Conservation (phyloP, 305 asterid genomes). For the Nicotiana rustica region DNA sequence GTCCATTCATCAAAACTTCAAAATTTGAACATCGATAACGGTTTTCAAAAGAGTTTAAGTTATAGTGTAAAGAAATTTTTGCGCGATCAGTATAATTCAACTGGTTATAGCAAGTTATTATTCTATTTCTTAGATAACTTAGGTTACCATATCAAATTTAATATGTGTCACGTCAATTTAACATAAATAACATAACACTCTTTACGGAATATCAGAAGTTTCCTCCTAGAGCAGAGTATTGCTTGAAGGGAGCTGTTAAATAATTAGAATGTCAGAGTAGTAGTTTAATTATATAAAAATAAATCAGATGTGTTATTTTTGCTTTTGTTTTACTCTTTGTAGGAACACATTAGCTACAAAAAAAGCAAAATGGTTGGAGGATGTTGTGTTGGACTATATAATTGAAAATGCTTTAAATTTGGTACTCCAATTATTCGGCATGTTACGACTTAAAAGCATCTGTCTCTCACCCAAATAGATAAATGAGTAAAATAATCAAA, state of each 20-base stretch:
- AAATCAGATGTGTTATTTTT: neutral
- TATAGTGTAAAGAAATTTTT: neutral
- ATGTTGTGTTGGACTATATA: neutral
- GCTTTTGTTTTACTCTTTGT: constrained; percentile 26
- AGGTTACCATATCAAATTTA: neutral
- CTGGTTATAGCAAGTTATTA: neutral
- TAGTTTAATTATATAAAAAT: neutral
- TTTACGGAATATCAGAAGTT: no score
- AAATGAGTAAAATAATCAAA: neutral
- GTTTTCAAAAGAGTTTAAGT: no score
- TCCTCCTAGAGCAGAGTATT: no score
- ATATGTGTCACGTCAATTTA: neutral
- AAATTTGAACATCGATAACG: no score
- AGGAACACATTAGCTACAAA: neutral
- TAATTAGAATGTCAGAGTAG: neutral
- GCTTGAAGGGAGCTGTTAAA: neutral
- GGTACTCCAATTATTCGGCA: neutral
- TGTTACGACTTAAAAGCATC: neutral
- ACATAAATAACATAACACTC: no score
- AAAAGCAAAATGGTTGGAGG: neutral
- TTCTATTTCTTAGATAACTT: neutral
- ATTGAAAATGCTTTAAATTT: constrained; percentile 20
- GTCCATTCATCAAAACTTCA: neutral
- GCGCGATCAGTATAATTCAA: neutral
- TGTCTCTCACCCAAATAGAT: neutral